Base-by-base conservation (phyloP, 2,329 filamentous ascomycete genomes). In the Penicillium sumatraense region DNA sequence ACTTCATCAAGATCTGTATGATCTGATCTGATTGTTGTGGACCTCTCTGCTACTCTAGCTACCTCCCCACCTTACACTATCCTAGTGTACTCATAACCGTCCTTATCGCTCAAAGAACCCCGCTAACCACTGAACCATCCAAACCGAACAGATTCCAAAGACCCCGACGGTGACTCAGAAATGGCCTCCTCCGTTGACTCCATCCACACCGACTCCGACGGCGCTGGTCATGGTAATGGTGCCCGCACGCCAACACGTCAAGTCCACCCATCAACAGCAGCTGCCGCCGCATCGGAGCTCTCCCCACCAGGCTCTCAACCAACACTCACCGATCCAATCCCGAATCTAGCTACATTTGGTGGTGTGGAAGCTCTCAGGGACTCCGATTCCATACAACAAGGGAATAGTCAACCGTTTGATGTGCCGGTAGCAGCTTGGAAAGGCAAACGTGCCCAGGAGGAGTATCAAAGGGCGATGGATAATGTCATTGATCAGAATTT, bases 381-480 rank as follows among this genome's bases (percentile, higher is more conserved):
- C 46, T 23, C 52, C 42, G 53, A 48, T 33, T n/a, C 23, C 13
- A 13, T 51, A 24, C 42, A 41, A 24, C 42, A 41, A 16, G n/a
- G 36, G 42, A 18, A 41, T 18, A 54, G 54, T 8, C 58, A 58
- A 60, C 63, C 63, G 54, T 74, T 75, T 49, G 73, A 79, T 31
- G 71, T 75, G 56, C 81, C 81, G 7, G 80, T 82, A 2, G 79
- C 78, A 42, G 72, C 73, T 8, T 86, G 83, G 82, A 77, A 76
- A 61, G 83, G 77, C 58, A 83, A 81, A 68, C 85, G 84, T 64
- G 80, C 82, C 5, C 69, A 79, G 57, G 84, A 86, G 56, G 84
- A 86, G 51, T 81, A 77, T 60, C 72, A 78, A 40, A 74, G 81
- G 23, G 80, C 79, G 16, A 75, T 77, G 75, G 78, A 80, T 24